phyloP scores from a whole-genome alignment of 1,284 basidiomycete species.

The Leccinum pachyderme region DNA sequence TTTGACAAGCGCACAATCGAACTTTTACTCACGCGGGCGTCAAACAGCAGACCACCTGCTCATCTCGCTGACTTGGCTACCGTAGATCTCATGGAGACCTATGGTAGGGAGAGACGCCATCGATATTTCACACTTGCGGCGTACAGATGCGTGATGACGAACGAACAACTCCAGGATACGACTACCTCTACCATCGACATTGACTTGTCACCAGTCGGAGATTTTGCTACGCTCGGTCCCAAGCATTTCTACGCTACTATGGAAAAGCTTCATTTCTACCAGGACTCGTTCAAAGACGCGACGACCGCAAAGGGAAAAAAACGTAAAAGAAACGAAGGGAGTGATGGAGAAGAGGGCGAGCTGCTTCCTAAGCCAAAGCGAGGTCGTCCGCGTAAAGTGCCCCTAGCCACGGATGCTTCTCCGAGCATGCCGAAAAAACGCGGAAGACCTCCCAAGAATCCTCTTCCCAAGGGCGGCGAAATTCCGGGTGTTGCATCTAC shows the following conservation, averaged over 20 bases:
- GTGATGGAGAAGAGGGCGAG: slow-evolving; percentile 27
- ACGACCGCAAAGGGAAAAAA: slow-evolving; percentile 28
- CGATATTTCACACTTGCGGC: slow-evolving; percentile 71
- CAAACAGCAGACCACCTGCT: slow-evolving; percentile 57
- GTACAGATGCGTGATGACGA: slow-evolving; percentile 53
- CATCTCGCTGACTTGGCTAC: slow-evolving; percentile 71
- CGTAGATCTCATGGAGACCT: slow-evolving; percentile 67
- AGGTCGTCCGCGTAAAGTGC: slow-evolving; percentile 37
- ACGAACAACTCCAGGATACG: slow-evolving; percentile 56
- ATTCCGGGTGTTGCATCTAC: background rate
- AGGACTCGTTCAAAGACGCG: slow-evolving; percentile 46
- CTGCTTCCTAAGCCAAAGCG: slow-evolving; percentile 36
- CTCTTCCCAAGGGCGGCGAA: slow-evolving; percentile 5
- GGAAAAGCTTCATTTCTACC: slow-evolving; percentile 41
- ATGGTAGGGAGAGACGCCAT: slow-evolving; percentile 77
- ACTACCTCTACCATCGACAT: slow-evolving; percentile 41
- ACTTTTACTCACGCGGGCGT: slow-evolving; percentile 66
- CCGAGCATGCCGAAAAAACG: slow-evolving; percentile 24
- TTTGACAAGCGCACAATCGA: slow-evolving; percentile 80
- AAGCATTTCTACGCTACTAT: slow-evolving; percentile 54
- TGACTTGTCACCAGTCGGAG: slow-evolving; percentile 51
- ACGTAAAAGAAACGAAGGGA: slow-evolving; percentile 25
- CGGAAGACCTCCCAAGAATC: slow-evolving; percentile 37
- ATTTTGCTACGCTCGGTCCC: slow-evolving; percentile 45
- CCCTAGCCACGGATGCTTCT: slow-evolving; percentile 9